phyloP scores from a whole-genome alignment of 2,329 filamentous ascomycete species.

The Botrytis sinoallii region DNA sequence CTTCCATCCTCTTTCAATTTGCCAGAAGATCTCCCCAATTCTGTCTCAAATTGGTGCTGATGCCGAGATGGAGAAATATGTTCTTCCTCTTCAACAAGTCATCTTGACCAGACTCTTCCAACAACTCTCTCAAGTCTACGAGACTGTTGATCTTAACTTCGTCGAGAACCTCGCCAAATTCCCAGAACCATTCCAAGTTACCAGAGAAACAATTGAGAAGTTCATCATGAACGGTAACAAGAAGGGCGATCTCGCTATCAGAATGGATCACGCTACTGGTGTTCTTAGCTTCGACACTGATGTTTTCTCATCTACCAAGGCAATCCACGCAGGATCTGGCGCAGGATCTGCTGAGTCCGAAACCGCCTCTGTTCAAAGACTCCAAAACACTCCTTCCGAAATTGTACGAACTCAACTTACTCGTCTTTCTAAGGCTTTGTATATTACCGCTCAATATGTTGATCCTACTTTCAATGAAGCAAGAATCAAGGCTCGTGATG shows the following conservation, averaged over 20 bases:
- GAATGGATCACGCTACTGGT: conserved; percentile 91
- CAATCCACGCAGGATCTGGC: conserved; percentile 77
- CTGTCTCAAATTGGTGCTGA: conserved; percentile 89
- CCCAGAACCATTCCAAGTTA: conserved; percentile 94
- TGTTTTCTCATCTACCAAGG: conserved; percentile 95
- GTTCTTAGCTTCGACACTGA: conserved; percentile 97
- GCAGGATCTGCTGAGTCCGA: conserved; percentile 87
- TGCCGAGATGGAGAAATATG: conserved; percentile 95
- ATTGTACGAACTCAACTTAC: conserved; percentile 95
- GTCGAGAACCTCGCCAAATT: conserved; percentile 93
- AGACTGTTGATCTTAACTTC: conserved; percentile 91
- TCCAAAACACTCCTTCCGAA: conserved; percentile 96
- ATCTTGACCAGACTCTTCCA: conserved; percentile 98
- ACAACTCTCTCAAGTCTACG: conserved; percentile 97
- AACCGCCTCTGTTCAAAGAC: conserved; percentile 79
- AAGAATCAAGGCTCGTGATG: conserved; percentile 73
- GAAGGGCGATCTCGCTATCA: conserved; percentile 96
- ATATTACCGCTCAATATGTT: conserved; percentile 92
- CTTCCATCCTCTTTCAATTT: conserved; percentile 97
- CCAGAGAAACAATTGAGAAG: conserved; percentile 89
- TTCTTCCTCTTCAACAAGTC: conserved; percentile 93
- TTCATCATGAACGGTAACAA: conserved; percentile 99
- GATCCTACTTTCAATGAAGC: conserved; percentile 84
- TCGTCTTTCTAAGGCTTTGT: conserved; percentile 85
- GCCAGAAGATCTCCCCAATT: conserved; percentile 98